Conservation (phyloP, 352 stramenopile species). For the Phytopythium aichiense region DNA sequence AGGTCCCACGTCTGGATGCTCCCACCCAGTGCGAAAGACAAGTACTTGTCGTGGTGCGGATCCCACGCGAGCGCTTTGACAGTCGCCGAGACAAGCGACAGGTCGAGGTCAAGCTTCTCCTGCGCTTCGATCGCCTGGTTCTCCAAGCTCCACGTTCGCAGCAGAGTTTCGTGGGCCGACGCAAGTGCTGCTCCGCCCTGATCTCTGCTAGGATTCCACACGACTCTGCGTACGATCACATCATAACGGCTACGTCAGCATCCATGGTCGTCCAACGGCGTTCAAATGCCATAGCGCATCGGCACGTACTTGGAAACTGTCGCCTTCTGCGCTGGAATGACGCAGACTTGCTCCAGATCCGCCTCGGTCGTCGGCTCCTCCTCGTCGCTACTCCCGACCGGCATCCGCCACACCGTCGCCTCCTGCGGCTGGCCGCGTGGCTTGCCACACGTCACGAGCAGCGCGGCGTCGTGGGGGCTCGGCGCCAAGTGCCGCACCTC, state of each 20-base stretch:
- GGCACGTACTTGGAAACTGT: slow-evolving; percentile 37
- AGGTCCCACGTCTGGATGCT: slow-evolving; percentile 77
- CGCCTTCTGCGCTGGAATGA: slow-evolving; percentile 40
- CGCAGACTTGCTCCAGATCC: slow-evolving; percentile 29
- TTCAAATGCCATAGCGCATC: not conserved
- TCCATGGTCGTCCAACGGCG: not conserved
- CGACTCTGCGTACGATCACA: slow-evolving; percentile 18
- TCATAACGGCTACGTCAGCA: not conserved
- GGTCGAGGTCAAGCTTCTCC: slow-evolving; percentile 45
- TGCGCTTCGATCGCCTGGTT: slow-evolving; percentile 27
- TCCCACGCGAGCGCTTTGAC: slow-evolving; percentile 68
- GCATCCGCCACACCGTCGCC: slow-evolving; percentile 52
- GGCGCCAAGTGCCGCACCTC: slow-evolving; percentile 50
- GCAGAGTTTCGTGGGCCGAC: slow-evolving; percentile 37
- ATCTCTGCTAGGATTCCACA: slow-evolving; percentile 33
- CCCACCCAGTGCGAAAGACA: slow-evolving; percentile 61
- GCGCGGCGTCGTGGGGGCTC: slow-evolving; percentile 37
- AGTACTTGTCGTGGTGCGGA: slow-evolving; percentile 65
- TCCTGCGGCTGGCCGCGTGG: slow-evolving; percentile 22
- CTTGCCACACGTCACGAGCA: slow-evolving; percentile 59
- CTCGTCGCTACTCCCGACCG: slow-evolving; percentile 10
- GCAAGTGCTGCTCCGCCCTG: slow-evolving; percentile 19
- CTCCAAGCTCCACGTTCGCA: slow-evolving; percentile 53
- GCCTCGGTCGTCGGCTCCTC: slow-evolving; percentile 9
- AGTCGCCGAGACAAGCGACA: slow-evolving; percentile 31